Base-by-base conservation (phyloP, 2,329 filamentous ascomycete genomes). In the Fusarium vanettenii region DNA sequence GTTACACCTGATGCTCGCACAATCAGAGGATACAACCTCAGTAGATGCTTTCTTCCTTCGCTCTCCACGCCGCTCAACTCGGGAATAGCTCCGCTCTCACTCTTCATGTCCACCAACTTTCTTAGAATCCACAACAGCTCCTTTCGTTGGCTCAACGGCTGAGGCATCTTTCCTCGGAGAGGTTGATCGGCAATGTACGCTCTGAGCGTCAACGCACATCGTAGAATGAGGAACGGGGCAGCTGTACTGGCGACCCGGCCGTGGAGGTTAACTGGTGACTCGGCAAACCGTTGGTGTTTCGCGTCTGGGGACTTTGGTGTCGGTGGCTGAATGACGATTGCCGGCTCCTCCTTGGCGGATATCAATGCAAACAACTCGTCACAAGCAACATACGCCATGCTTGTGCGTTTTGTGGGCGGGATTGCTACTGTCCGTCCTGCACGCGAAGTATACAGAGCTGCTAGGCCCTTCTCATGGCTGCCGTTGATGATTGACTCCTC, bases 121-220 rank as follows among this genome's bases (percentile, higher is more conserved):
- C 86, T 84, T 20, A 98, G 85, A 27, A 95, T 87, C 78, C 94
- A 93, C 6, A 93, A 81, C 13, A 99, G 85, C 80, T 98, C 97
- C 71, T 90, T 92, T 50, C 94, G 89, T 79, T 98, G 94, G 10
- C 91, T 92, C 6, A 94, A 86, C 1, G 96, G 96, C 81, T 97
- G 94, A 6, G 97, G 97, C 91, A 97, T 97, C 60, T 92, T 89
- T 0, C 97, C 95, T 16, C 97, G 89, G 22, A 99, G 86, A 1
- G 96, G 95, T 80, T 98, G 96, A 81, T 99, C 97, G 5, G 95
- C 94, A 55, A 97, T 92, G 80, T 97, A 98, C 1, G 92, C 88
- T 66, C 94, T 92, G n/a, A 98, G 84, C 0, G 94, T 92, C 18
- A 98, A 86, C 0, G 94, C 95, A 14, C 93, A 91, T 4, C 97